Evolutionary conservation across 805 yeast species (phyloP).

Genomic region (Pichia membranifaciens): DNA sequence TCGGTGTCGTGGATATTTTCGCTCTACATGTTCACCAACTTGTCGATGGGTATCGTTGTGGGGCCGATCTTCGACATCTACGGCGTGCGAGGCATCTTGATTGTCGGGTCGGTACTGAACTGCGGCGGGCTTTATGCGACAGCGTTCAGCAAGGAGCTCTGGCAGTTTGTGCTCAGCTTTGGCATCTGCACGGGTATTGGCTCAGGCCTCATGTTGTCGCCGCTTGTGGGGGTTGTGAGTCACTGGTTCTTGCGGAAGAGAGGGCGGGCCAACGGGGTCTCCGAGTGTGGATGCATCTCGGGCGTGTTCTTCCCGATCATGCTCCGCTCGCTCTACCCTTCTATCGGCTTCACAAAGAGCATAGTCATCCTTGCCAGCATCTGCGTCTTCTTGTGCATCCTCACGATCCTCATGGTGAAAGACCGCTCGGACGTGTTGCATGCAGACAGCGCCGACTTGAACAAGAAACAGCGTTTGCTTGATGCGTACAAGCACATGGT

Average conservation of each 20-base stretch:
- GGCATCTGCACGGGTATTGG: slow-evolving; percentile 56
- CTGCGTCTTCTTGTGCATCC: slow-evolving; percentile 34
- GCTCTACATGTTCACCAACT: slow-evolving; percentile 46
- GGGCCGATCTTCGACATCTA: slow-evolving; percentile 56
- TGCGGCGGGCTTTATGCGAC: slow-evolving; percentile 26
- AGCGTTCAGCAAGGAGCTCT: slow-evolving; percentile 44
- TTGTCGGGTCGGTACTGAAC: slow-evolving; percentile 40
- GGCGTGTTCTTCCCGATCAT: slow-evolving; percentile 50
- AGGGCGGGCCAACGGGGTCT: slow-evolving; percentile 49
- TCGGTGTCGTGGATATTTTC: slow-evolving; percentile 66
- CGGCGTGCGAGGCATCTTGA: slow-evolving; percentile 47
- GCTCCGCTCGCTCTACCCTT: slow-evolving; percentile 42
- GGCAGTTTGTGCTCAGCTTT: slow-evolving; percentile 60
- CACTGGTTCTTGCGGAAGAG: slow-evolving; percentile 61
- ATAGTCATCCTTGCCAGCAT: slow-evolving; percentile 46
- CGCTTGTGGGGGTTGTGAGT: slow-evolving; percentile 55
- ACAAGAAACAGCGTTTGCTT: slow-evolving; percentile 14
- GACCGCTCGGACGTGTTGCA: slow-evolving; percentile 35
- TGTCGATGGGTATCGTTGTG: slow-evolving; percentile 33
- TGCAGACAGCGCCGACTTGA: slow-evolving; percentile 17
- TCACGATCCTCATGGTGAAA: slow-evolving; percentile 34
- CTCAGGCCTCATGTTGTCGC: slow-evolving; percentile 54
- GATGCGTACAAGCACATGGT: slow-evolving; percentile 28
- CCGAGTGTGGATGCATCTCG: slow-evolving; percentile 48
- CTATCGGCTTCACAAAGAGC: slow-evolving; percentile 52